Conservation (phyloP, 352 stramenopile species). For the Phytophthora sp. region DNA sequence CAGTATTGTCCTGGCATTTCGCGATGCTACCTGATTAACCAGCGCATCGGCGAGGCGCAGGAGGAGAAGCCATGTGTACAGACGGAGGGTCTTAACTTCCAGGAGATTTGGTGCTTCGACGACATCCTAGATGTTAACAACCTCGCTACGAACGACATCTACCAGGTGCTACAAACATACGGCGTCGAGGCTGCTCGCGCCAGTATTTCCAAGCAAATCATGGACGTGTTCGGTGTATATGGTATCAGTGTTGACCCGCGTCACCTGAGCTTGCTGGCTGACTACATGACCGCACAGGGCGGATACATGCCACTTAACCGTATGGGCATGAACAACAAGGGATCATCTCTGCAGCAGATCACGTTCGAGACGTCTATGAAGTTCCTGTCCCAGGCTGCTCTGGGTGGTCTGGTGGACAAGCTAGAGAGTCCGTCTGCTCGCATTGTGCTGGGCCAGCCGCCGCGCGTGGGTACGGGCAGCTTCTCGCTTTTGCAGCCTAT, state of each 20-base stretch:
- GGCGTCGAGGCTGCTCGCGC: slow-evolving; percentile 98
- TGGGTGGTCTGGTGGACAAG: slow-evolving; percentile 89
- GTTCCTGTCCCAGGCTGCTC: slow-evolving; percentile 97
- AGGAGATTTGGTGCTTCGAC: slow-evolving; percentile 96
- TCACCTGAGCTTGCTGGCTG: slow-evolving; percentile 98
- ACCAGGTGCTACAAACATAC: slow-evolving; percentile 95
- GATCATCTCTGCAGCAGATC: slow-evolving; percentile 98
- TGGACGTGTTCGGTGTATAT: slow-evolving; percentile 99
- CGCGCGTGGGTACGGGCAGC: slow-evolving; percentile 95
- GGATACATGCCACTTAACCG: slow-evolving; percentile 98
- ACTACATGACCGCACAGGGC: slow-evolving; percentile 99
- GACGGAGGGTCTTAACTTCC: slow-evolving; percentile 98
- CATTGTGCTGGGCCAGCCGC: slow-evolving; percentile 95
- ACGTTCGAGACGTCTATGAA: slow-evolving; percentile 99
- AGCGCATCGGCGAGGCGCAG: slow-evolving; percentile 76
- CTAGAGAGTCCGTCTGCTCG: slow-evolving; percentile 95
- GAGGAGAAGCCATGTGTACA: slow-evolving; percentile 91
- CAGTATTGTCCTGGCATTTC: slow-evolving; percentile 89
- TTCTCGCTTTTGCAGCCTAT: slow-evolving; percentile 94
- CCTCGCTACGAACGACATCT: slow-evolving; percentile 99
- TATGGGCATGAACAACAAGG: slow-evolving; percentile 96
- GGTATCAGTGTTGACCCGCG: slow-evolving; percentile 98
- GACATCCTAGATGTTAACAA: slow-evolving; percentile 95
- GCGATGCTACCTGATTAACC: slow-evolving; percentile 90
- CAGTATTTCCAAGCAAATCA: slow-evolving; percentile 99